Percentiles rank a stretch among this genome's conserved stretches.
Conservation (phyloP, 2,329 filamentous ascomycete species). For the Paraconiothyrium sp. region DNA sequence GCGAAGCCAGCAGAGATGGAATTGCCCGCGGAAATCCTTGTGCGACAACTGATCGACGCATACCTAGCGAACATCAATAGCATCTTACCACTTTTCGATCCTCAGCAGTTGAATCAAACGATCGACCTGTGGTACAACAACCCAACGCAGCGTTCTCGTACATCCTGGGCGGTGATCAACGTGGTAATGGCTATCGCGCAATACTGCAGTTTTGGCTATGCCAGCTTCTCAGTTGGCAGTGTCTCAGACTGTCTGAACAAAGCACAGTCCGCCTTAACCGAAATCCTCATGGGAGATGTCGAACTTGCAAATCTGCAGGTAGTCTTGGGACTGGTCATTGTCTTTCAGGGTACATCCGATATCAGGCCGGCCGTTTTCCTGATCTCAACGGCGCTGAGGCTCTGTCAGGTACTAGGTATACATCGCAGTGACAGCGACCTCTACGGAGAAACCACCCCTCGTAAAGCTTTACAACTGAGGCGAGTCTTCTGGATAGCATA, state of each 20-base stretch:
- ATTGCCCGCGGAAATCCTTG: not conserved
- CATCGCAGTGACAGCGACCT: constrained; percentile 1
- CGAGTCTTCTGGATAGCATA: constrained; percentile 3
- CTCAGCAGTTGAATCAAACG: not conserved
- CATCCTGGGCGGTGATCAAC: not conserved
- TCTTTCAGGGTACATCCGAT: constrained; percentile 2
- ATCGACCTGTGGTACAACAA: constrained; percentile 1
- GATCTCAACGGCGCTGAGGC: constrained; percentile 2
- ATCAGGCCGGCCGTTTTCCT: constrained; percentile 3
- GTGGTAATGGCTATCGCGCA: not conserved
- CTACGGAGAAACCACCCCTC: not conserved
- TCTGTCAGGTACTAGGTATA: constrained; percentile 5
- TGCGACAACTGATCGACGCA: constrained; percentile 4
- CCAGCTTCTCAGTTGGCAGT: not conserved
- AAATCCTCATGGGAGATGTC: constrained; percentile 3
- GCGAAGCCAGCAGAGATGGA: not conserved
- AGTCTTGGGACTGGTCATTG: constrained; percentile 1
- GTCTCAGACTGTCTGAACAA: constrained; percentile 3
- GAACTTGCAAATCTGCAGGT: constrained; percentile 8
- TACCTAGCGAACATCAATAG: not conserved
- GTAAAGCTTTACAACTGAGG: not conserved
- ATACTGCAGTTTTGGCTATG: too few species aligned
- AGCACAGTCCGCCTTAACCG: constrained; percentile 4
- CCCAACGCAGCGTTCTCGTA: constrained; percentile 2
- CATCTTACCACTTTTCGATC: not conserved